A percentile compares a stretch with the other conserved stretches of the same genome.
Conservation (phyloP, 495 filamentous ascomycete species). For the Tuber aestivum region DNA sequence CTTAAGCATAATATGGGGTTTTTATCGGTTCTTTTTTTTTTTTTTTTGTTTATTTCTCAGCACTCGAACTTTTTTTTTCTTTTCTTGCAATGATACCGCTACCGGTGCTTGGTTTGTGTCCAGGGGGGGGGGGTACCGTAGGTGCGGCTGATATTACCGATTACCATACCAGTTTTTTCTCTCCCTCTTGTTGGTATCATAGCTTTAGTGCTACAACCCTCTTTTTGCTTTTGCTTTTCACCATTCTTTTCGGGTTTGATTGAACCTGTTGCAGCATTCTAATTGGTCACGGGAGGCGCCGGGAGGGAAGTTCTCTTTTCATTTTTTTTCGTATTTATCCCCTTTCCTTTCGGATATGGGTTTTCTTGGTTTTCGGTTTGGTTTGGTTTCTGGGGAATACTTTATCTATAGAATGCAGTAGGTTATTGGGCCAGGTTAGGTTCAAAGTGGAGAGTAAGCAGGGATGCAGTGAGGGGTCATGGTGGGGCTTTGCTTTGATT, state of each 20-base stretch:
- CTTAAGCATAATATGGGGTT: neutral
- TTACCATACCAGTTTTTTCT: neutral
- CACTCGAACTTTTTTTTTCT: neutral
- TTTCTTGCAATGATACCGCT: too few relatives aligned
- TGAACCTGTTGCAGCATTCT: slow-evolving; percentile 1
- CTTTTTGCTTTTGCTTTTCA: slow-evolving; percentile 3
- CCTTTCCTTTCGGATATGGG: neutral
- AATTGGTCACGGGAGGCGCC: neutral
- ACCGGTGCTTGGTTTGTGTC: neutral
- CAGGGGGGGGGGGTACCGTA: neutral
- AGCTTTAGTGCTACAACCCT: too few relatives aligned
- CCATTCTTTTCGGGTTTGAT: neutral
- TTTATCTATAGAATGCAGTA: slow-evolving; percentile 1
- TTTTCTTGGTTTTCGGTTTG: neutral
- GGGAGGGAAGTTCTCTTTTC: slow-evolving; percentile 1
- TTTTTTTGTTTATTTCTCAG: neutral
- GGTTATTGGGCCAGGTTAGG: neutral
- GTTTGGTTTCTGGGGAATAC: neutral
- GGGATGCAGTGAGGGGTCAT: neutral
- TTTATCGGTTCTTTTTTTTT: too few relatives aligned
- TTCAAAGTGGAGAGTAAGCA: neutral
- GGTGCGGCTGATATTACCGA: slow-evolving; percentile 1
- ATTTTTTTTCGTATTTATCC: neutral
- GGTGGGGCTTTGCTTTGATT: slow-evolving; percentile 2
- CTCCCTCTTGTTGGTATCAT: neutral